Base-by-base conservation (phyloP, 305 asterid genomes). In the Fraxinus platypoda region DNA sequence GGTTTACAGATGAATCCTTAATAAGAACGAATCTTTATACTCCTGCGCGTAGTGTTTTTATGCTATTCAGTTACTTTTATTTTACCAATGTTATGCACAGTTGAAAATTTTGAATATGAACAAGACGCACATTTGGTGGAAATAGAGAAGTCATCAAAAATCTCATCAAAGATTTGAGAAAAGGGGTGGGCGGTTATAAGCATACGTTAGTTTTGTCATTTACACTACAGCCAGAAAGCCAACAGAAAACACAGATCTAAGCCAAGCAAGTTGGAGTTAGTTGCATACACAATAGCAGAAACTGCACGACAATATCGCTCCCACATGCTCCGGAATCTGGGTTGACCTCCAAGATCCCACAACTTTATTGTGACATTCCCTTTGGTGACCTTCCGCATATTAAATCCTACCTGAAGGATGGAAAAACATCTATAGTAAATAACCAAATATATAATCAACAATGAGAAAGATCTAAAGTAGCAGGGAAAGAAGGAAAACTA, bases 271-370 rank as follows among this genome's bases (percentile, higher is more conserved):
- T 33, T 52, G 76, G 81, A 74, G 81, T 68, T 35, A 85, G 81
- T 74, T 75, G 77, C 95, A 64, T 93, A 96, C 98, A 96, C 99
- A 81, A 96, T 96, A 72, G 98, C 98, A 86, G 99, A 96, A 86
- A 96, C 99, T 75, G 99, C 94, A 75, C 99, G 99, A 77, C 99
- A 95, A 81, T 95, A 96, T 86, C 98, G 84, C 92, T 96, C 99
- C 99, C 99, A 94, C 98, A 94, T 94, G 78, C 98, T 96, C 77
- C 98, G 86, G 83, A 96, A 94, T 88, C 99, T 91, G 79, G 99
- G 99, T 87, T 94, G 99, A 86, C 99, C 99, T 78, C 99, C 99
- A 91, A 96, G 99, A 89, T 96, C 99, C 99, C 99, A 96, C 84
- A 96, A 84, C 88, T 96, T 96, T 79, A 96, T 96, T 26, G 99